Evolutionary conservation across 345 rosid species (phyloP).

Genomic region (Geranium brycei): DNA sequence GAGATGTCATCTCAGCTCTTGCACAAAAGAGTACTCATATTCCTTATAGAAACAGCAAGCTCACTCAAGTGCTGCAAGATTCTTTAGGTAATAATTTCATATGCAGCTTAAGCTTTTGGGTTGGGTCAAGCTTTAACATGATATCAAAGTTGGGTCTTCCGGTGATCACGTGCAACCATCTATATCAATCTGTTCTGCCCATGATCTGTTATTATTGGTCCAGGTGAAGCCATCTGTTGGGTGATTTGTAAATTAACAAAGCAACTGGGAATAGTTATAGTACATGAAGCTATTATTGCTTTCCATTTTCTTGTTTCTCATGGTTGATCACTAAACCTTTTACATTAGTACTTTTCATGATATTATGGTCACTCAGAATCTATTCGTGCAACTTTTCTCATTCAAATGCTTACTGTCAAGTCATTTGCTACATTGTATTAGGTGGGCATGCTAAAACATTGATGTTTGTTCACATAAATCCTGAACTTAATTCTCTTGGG

Average conservation of each 20-base stretch:
- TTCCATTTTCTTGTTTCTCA: too few relatives aligned
- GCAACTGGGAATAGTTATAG: too few relatives aligned
- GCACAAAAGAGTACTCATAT: slow-evolving; percentile 88
- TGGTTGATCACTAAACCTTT: too few relatives aligned
- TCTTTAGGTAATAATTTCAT: slow-evolving; percentile 52
- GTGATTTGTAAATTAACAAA: too few relatives aligned
- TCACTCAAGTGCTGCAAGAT: slow-evolving; percentile 88
- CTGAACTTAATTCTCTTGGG: slow-evolving; percentile 66
- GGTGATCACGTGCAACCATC: too few relatives aligned
- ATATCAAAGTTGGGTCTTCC: too few relatives aligned
- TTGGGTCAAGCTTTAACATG: too few relatives aligned
- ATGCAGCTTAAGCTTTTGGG: not conserved
- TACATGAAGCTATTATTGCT: too few relatives aligned
- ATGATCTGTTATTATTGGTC: too few relatives aligned
- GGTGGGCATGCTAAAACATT: slow-evolving; percentile 98
- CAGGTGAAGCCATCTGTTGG: too few relatives aligned
- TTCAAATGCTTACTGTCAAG: not conserved
- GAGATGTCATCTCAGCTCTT: slow-evolving; percentile 91
- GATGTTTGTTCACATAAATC: slow-evolving; percentile 91
- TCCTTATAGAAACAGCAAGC: slow-evolving; percentile 95
- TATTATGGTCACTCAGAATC: not conserved
- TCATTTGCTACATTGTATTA: slow-evolving; percentile 13
- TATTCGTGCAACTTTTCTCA: not conserved
- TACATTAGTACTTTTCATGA: too few relatives aligned
- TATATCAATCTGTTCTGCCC: too few relatives aligned